A percentile compares a stretch with the other conserved stretches of the same genome.
phyloP scores from a whole-genome alignment of 208 protist genomes.

The Trichomonas tenax region DNA sequence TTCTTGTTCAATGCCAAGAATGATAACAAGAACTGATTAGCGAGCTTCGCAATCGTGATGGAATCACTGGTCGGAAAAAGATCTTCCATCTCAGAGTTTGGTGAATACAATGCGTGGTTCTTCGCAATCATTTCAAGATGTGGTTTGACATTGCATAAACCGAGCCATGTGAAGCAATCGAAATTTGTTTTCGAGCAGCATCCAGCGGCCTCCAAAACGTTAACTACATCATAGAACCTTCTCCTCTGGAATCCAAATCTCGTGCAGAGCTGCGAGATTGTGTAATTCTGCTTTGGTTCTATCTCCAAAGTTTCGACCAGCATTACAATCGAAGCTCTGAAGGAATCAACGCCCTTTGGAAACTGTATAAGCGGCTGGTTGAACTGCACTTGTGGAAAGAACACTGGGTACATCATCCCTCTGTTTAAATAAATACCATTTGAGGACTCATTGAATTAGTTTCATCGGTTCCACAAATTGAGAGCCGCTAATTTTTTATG shows the following conservation, averaged over 20 bases:
- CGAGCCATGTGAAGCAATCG: background rate
- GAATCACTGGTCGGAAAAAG: background rate
- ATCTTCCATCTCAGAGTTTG: background rate
- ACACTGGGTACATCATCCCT: background rate
- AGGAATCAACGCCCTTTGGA: background rate
- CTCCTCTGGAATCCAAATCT: background rate
- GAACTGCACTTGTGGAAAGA: background rate
- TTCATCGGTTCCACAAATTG: background rate
- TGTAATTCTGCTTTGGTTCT: background rate
- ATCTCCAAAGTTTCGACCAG: background rate
- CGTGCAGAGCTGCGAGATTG: background rate
- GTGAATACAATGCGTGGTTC: too few species aligned
- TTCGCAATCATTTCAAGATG: background rate
- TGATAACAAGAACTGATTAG: background rate
- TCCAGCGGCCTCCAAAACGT: background rate
- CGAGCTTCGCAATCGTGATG: background rate
- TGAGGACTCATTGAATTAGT: background rate
- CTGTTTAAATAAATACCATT: background rate
- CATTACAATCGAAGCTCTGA: background rate
- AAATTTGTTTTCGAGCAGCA: background rate
- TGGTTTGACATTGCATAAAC: background rate
- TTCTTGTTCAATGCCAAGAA: background rate
- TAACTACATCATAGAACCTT: background rate
- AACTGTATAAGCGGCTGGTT: background rate
- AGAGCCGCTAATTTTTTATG: background rate